Conservation (phyloP, 2,329 filamentous ascomycete genomes). For the Emmonsiellopsis sp. region DNA sequence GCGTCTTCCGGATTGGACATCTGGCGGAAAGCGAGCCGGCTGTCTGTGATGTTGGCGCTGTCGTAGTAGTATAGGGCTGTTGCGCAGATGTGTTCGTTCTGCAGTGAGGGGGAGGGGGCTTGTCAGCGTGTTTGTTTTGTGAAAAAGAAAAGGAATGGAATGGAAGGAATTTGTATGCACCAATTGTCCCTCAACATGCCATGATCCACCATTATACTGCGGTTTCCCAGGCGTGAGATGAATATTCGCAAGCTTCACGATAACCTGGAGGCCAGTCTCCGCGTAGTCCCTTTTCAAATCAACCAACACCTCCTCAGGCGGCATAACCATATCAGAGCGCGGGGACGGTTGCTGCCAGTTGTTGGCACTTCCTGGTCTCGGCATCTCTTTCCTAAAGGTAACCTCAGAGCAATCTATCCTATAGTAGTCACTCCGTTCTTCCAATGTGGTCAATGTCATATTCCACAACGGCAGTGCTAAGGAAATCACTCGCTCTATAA, state of each 20-base stretch:
- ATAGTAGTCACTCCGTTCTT: background rate
- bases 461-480: slow-evolving; percentile 27
- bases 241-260: slow-evolving; percentile 54
- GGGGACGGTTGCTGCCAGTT: too few relatives aligned
- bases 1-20: slow-evolving; percentile 19
- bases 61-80: slow-evolving; percentile 56
- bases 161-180: slow-evolving; percentile 12
- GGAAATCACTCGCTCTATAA: slow-evolving; percentile 24
- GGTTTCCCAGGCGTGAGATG: slow-evolving; percentile 50
- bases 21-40: slow-evolving; percentile 43
- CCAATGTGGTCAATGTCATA: slow-evolving; percentile 15
- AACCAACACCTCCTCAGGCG: background rate
- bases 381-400: slow-evolving; percentile 8
- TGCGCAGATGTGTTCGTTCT: slow-evolving; percentile 56
- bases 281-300: slow-evolving; percentile 20
- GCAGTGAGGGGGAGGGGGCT: background rate
- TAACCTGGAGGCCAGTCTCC: slow-evolving; percentile 45
- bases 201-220: slow-evolving; percentile 35
- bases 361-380: slow-evolving; percentile 1
- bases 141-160: background rate
- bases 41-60: slow-evolving; percentile 49
- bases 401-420: background rate
- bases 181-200: slow-evolving; percentile 41
- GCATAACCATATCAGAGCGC: too few relatives aligned
- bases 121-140: background rate